Base-by-base conservation (phyloP, 305 asterid species). In the Petunia hybrid region DNA sequence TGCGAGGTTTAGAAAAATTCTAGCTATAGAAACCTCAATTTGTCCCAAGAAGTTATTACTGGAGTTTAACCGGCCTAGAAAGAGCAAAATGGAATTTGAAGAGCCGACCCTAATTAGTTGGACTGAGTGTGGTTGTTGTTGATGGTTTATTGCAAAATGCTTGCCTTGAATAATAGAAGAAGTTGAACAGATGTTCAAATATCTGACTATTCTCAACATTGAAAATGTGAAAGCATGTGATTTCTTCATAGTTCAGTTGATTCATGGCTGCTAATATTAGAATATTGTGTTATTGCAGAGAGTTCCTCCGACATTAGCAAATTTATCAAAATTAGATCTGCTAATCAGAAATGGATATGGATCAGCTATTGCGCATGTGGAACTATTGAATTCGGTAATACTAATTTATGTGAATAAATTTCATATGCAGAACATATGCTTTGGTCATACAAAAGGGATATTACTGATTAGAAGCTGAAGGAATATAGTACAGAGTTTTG, bases 281-380 rank as follows among this genome's bases (percentile, higher is more conserved):
- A 36, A 73, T 51, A 51, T 36, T 51, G 63, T 12, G 74, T 64
- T 80, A 65, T 86, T 85, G 87, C 93, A 96, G 92, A 89, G 97
- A 80, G 88, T 92, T 83, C 98, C 98, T 78, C 83, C 94, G 1
- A 78, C 88, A 65, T 76, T 96, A 81, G 97, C 95, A 64, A 94
- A 85, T 84, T 89, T 96, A 83, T 88, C 92, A 9, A 96, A 89
- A 82, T 46, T 94, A 88, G 97, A 93, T 85, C 86, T 87, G 82
- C 84, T 86, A 87, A 90, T 96, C 86, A 91, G 91, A 89, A 97
- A 94, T 84, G 97, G 93, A 87, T 91, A 88, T 83, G 97, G 95
- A 81, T 87, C 86, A 65, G 84, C 92, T 79, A 85, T 94, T 57
- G 95, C 98, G 0, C 89, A 81, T 39, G 60, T 94, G 89, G 92